Evolutionary conservation across 164 flowering plant genomes (phyloP).

Genomic region (Piper betle): DNA sequence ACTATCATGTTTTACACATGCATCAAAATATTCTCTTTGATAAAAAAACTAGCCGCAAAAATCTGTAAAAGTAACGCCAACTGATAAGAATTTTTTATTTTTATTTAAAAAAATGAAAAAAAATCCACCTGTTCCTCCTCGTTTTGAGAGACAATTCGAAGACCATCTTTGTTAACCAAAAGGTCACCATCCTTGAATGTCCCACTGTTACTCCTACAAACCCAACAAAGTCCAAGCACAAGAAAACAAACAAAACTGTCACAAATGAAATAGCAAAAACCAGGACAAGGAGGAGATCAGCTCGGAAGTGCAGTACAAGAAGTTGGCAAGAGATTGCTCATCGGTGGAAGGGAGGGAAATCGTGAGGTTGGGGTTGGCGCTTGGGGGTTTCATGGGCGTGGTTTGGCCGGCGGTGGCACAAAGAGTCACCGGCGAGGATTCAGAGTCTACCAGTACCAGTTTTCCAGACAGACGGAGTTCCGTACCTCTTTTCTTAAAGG

Average conservation of each 20-base stretch:
- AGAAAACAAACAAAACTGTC: not conserved
- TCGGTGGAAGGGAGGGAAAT: slow-evolving; percentile 14
- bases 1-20: too few species aligned
- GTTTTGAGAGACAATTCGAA: slow-evolving; percentile 56
- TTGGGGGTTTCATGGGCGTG: not conserved
- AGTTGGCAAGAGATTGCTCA: slow-evolving; percentile 33
- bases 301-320: slow-evolving; percentile 36
- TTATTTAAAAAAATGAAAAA: not conserved
- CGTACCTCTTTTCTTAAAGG: too few species aligned
- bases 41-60: too few species aligned
- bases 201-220: slow-evolving; percentile 63
- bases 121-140: slow-evolving; percentile 42
- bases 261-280: not conserved
- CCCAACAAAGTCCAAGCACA: not conserved
- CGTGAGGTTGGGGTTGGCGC: slow-evolving; percentile 3
- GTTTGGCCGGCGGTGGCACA: too few species aligned
- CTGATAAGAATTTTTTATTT: too few species aligned
- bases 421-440: too few species aligned
- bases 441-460: too few species aligned
- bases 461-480: too few species aligned
- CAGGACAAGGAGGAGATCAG: not conserved
- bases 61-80: too few species aligned
- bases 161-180: slow-evolving; percentile 76
- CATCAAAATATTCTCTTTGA: too few species aligned
- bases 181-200: slow-evolving; percentile 91